A percentile compares a stretch with the other conserved stretches of the same genome.
phyloP scores from a whole-genome alignment of 371 early-diverging fungal species.

The Lichtheimia hyalospora region DNA sequence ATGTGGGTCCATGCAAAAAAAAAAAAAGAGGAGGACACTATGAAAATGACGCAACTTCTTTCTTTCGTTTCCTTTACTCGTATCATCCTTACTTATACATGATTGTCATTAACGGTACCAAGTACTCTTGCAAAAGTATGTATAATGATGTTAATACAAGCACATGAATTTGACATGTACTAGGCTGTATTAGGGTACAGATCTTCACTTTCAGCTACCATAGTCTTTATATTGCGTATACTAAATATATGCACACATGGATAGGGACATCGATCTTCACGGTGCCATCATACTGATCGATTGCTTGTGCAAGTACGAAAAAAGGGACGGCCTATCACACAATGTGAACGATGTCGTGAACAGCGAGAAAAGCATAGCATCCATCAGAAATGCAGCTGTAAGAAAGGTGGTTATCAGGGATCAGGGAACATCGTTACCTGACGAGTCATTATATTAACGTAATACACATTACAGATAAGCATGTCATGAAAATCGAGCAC shows the following conservation, averaged over 20 bases:
- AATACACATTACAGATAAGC: background rate
- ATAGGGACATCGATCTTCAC: conserved; percentile 21
- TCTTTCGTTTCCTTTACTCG: conserved; percentile 1
- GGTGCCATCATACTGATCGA: conserved; percentile 17
- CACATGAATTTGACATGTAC: background rate
- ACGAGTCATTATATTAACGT: too few species aligned
- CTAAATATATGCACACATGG: background rate
- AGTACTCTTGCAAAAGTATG: conserved; percentile 13
- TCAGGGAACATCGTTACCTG: too few species aligned
- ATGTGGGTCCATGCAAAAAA: too few species aligned
- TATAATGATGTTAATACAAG: background rate
- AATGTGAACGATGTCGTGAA: conserved; percentile 22
- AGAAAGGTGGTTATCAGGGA: too few species aligned
- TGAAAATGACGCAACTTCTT: background rate
- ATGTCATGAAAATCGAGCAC: background rate
- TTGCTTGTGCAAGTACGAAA: conserved; percentile 15
- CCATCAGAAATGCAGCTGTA: conserved; percentile 22
- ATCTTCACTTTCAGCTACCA: background rate
- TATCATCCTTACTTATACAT: background rate
- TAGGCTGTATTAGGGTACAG: conserved; percentile 15
- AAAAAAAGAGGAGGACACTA: too few species aligned
- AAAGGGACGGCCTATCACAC: conserved; percentile 23
- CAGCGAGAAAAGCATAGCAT: conserved; percentile 15
- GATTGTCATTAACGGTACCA: conserved; percentile 12
- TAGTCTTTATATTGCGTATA: background rate